A percentile compares a stretch with the other conserved stretches of the same genome.
Conservation (phyloP, 2,329 filamentous ascomycete species). For the Beauveria sp. region DNA sequence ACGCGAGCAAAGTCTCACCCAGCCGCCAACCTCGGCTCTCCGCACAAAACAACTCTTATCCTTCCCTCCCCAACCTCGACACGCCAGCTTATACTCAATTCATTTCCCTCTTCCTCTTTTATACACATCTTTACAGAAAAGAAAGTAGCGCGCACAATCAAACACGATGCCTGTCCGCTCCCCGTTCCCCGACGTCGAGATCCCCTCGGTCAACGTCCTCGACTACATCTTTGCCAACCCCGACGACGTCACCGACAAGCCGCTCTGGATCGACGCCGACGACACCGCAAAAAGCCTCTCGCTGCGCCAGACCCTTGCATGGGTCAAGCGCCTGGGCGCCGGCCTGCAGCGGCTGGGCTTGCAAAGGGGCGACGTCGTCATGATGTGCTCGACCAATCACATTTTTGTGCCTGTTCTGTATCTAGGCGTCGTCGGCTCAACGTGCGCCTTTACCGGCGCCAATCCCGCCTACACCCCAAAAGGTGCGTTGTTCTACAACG, state of each 20-base stretch:
- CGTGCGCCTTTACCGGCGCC: constrained; percentile 45
- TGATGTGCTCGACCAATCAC: constrained; percentile 48
- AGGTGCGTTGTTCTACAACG: constrained; percentile 24
- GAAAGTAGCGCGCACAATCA: neutral
- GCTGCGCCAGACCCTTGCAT: constrained; percentile 38
- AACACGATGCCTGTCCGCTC: constrained; percentile 34
- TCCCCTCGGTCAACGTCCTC: constrained; percentile 38
- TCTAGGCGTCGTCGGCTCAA: constrained; percentile 44
- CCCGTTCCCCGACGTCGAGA: constrained; percentile 32
- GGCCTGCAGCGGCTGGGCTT: constrained; percentile 40
- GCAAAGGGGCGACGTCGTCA: constrained; percentile 40
- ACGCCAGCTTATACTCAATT: neutral
- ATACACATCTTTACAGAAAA: too few species aligned
- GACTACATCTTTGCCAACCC: constrained; percentile 27
- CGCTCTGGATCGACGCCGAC: constrained; percentile 46
- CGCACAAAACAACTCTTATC: neutral
- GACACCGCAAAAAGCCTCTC: constrained; percentile 37
- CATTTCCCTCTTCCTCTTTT: neutral
- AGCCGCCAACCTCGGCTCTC: neutral
- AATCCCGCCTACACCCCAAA: constrained; percentile 44
- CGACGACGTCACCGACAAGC: constrained; percentile 31
- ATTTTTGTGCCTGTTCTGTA: constrained; percentile 48
- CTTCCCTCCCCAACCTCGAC: too few species aligned
- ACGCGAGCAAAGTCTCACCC: neutral
- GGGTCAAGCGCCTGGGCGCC: constrained; percentile 42